A percentile compares a stretch with the other conserved stretches of the same genome.
Conservation (phyloP, 2,329 filamentous ascomycete genomes). For the Curvularia sp. region DNA sequence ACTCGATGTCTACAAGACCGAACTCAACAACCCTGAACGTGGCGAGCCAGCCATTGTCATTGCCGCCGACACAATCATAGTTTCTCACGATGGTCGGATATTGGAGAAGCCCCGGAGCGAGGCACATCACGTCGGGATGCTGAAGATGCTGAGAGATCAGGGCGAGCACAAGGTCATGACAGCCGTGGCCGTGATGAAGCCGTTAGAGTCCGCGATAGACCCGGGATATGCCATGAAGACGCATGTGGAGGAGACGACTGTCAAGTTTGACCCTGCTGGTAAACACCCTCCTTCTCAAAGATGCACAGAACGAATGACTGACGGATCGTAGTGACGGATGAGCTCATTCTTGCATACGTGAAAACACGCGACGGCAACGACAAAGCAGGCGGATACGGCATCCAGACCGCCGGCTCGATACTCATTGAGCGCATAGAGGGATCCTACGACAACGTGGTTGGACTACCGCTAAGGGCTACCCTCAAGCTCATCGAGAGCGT, state of each 20-base stretch:
- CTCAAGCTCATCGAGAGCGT: slow-evolving; percentile 86
- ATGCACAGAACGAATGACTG: slow-evolving; percentile 2
- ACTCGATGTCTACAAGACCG: slow-evolving; percentile 70
- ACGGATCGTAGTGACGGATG: slow-evolving; percentile 67
- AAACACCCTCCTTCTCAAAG: slow-evolving; percentile 1
- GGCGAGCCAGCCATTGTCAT: slow-evolving; percentile 85
- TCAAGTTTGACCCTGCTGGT: slow-evolving; percentile 77
- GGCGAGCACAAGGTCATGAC: slow-evolving; percentile 83
- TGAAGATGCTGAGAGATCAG: slow-evolving; percentile 80
- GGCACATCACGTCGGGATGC: slow-evolving; percentile 81
- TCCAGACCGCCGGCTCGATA: slow-evolving; percentile 87
- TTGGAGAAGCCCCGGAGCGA: slow-evolving; percentile 90
- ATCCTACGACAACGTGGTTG: slow-evolving; percentile 91
- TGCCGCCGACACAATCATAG: slow-evolving; percentile 89
- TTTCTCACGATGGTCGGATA: slow-evolving; percentile 75
- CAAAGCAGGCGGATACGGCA: slow-evolving; percentile 94
- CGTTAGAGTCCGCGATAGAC: slow-evolving; percentile 77
- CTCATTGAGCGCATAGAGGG: slow-evolving; percentile 90
- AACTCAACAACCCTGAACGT: slow-evolving; percentile 62
- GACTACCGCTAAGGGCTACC: slow-evolving; percentile 79
- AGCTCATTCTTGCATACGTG: slow-evolving; percentile 80
- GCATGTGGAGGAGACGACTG: slow-evolving; percentile 87
- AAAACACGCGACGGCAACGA: slow-evolving; percentile 89
- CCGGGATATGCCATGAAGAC: slow-evolving; percentile 86
- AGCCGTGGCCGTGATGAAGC: slow-evolving; percentile 81